These are phyloP conservation scores for Talaromyces liani DNA, from an alignment of 495 filamentous ascomycete species.

Conservation along the genomic window DNA sequence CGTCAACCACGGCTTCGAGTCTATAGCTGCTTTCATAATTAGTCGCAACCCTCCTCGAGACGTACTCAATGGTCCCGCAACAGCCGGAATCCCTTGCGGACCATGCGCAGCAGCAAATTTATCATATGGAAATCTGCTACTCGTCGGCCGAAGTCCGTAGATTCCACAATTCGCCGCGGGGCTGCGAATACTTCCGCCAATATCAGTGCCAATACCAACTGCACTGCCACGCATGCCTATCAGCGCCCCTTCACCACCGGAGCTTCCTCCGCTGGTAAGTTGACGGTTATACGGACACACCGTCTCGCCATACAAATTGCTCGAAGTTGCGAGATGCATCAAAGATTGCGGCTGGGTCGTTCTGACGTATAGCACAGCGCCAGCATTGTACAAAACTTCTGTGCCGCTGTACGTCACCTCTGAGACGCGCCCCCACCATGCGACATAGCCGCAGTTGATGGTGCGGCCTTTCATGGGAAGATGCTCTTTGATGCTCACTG, in stretches of 20 bases:
- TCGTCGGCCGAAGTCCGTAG: slow-evolving; percentile 25
- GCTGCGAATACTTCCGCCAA: slow-evolving; percentile 27
- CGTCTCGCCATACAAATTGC: slow-evolving; percentile 47
- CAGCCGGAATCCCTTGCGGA: slow-evolving; percentile 42
- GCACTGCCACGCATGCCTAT: slow-evolving; percentile 28
- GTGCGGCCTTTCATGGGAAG: slow-evolving; percentile 12
- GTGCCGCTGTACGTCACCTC: slow-evolving; percentile 32
- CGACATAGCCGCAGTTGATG: slow-evolving; percentile 45
- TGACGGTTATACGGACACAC: slow-evolving; percentile 43
- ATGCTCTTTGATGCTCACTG: slow-evolving; percentile 21
- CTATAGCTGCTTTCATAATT: slow-evolving; percentile 47
- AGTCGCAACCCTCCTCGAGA: slow-evolving; percentile 46
- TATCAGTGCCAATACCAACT: slow-evolving; percentile 36
- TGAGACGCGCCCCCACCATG: slow-evolving; percentile 24
- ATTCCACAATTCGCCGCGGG: slow-evolving; percentile 24
- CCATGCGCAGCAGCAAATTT: slow-evolving; percentile 29
- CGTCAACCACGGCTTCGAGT: slow-evolving; percentile 43
- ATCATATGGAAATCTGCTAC: slow-evolving; percentile 16
- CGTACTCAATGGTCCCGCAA: slow-evolving; percentile 48
- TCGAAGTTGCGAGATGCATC: slow-evolving; percentile 29
- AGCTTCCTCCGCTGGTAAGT: slow-evolving; percentile 40
- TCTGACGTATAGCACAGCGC: slow-evolving; percentile 41
- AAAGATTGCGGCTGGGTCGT: slow-evolving; percentile 43
- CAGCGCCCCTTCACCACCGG: slow-evolving; percentile 34
- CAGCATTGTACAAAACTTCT: slow-evolving; percentile 23